Base-by-base conservation (phyloP, 164 flowering plant genomes). In the Magnolia officinalis region DNA sequence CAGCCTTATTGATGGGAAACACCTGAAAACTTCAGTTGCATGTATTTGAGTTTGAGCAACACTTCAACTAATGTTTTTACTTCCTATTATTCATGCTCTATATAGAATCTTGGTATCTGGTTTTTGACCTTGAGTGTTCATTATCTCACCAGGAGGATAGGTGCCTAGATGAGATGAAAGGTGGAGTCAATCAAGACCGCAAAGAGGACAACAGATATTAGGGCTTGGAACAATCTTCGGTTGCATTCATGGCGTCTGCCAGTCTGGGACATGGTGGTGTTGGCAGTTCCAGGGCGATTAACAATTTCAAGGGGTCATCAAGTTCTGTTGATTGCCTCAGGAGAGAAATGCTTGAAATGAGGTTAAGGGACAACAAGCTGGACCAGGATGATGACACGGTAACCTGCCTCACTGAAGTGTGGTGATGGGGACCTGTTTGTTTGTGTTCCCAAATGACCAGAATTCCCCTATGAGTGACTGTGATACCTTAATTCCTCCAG, bases 281-380 rank as follows among this genome's bases (percentile, higher is more conserved):
- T 26, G 94, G 98, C 75, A 92, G 98, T 84, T 95, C 98, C 7
- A 88, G 91, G 84, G 73, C 89, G 77, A 85, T 76, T 70, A 88
- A 85, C 81, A 89, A 90, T 80, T 88, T 84, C 80, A 89, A 84
- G 75, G 88, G 86, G 50, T 87, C 98, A 8, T 91, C 98, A 50
- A 91, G 94, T 84, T 92, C 98, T 63, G 93, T 92, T 81, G 97
- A 93, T 72, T 90, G 98, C 92, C 86, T 95, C 69, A 92, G 92
- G 49, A 86, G 92, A 81, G 98, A 92, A 82, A 90, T 96, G 96
- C 92, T 88, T 75, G 96, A 89, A 76, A 91, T 96, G 97, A 92
- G 90, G 80, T 72, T 96, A 81, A 86, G 91, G 84, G 96, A 92
- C 83, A 86, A 76, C 55, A 81, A 79, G 80, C 85, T 77, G 77